Percentiles rank a stretch among this genome's conserved stretches.
Evolutionary conservation across 2,329 filamentous ascomycete species (phyloP).

Genomic region (Aspergillus sp.): DNA sequence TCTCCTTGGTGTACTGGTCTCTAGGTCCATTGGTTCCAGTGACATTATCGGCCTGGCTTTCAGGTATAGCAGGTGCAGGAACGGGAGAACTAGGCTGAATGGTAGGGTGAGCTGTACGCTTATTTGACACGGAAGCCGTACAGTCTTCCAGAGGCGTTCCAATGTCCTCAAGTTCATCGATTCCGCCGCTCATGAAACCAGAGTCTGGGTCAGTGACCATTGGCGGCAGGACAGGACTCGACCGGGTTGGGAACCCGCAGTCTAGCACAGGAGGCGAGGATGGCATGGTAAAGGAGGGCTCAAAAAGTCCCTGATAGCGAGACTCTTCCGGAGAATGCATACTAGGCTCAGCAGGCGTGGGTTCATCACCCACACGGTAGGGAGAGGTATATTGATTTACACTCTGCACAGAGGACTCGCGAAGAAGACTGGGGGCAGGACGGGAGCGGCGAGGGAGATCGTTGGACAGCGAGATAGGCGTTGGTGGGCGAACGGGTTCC

Average conservation of each 20-base stretch:
- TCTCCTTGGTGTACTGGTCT: constrained; percentile 25
- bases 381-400: constrained; percentile 39
- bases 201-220: constrained; percentile 64
- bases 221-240: constrained; percentile 73
- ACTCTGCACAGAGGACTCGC: constrained; percentile 59
- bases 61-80: constrained; percentile 19
- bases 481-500: constrained; percentile 48
- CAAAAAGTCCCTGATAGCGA: constrained; percentile 51
- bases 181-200: constrained; percentile 78
- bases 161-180: constrained; percentile 63
- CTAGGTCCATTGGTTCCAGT: constrained; percentile 16
- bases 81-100: constrained; percentile 28
- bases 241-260: constrained; percentile 63
- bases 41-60: constrained; percentile 20
- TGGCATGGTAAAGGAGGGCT: constrained; percentile 78
- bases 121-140: constrained; percentile 18
- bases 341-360: constrained; percentile 43
- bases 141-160: constrained; percentile 27
- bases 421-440: constrained; percentile 54
- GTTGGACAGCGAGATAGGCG: constrained; percentile 39
- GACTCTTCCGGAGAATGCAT: constrained; percentile 50
- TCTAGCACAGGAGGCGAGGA: constrained; percentile 85
- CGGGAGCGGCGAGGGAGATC: constrained; percentile 32
- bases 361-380: constrained; percentile 38
- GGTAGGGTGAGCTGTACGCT: constrained; percentile 21